Evolutionary conservation across 371 early-diverging fungal species (phyloP).

Genomic region (Rhizopus arrhizus): DNA sequence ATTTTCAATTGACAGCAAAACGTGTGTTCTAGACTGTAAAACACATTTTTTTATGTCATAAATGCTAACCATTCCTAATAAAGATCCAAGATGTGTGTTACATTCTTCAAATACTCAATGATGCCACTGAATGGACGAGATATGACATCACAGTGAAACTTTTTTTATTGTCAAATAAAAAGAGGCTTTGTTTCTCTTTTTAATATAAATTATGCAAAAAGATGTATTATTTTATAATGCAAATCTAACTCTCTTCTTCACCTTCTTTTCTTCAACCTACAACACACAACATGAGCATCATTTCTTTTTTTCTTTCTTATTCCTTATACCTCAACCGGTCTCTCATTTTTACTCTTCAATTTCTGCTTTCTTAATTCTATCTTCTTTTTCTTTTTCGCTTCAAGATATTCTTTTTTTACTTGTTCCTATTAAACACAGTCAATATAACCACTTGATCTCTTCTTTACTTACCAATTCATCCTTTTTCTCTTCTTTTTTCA

Average conservation of each 20-base stretch:
- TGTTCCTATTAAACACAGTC: constrained; percentile 17
- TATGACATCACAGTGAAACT: too few species aligned
- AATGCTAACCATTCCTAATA: too few species aligned
- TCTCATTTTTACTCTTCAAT: constrained; percentile 1
- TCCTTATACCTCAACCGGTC: constrained; percentile 3
- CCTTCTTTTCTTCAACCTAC: constrained; percentile 14
- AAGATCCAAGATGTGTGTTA: too few species aligned
- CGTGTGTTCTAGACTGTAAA: too few species aligned
- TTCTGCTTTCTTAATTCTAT: constrained; percentile 25
- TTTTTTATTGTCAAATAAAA: not conserved
- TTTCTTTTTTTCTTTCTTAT: constrained; percentile 11
- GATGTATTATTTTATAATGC: constrained; percentile 7
- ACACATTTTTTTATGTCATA: too few species aligned
- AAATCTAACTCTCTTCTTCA: constrained; percentile 24
- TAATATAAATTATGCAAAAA: not conserved
- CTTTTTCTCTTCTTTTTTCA: constrained; percentile 21
- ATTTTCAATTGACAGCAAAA: not conserved
- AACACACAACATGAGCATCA: not conserved
- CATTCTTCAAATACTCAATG: too few species aligned
- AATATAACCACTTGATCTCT: not conserved
- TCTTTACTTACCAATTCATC: constrained; percentile 18
- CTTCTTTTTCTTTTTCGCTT: constrained; percentile 27
- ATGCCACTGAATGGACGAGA: too few species aligned
- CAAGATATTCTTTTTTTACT: constrained; percentile 21
- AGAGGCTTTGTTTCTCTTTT: not conserved